Conservation (phyloP, 164 flowering plant species). For the Houttuynia cordata region DNA sequence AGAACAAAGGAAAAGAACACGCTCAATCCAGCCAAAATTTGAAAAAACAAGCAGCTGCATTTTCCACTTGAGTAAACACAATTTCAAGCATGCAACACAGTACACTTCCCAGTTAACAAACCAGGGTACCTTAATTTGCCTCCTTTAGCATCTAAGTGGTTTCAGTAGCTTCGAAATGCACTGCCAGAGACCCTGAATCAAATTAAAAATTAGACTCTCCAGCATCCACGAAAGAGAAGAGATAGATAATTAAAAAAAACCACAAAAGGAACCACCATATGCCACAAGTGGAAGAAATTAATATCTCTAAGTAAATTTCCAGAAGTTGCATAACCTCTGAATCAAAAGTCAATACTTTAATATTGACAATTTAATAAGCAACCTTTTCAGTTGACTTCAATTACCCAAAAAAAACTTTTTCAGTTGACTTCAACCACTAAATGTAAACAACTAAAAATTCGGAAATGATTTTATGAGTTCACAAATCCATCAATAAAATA, state of each 20-base stretch:
- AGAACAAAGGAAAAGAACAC: not conserved
- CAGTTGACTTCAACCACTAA: too few relatives aligned
- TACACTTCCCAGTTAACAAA: conserved; percentile 54
- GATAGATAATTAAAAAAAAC: conserved; percentile 5
- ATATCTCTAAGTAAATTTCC: not conserved
- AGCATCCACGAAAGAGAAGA: conserved; percentile 20
- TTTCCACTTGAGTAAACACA: not conserved
- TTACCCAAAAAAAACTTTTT: not conserved
- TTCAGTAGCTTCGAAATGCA: conserved; percentile 28
- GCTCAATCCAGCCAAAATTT: not conserved
- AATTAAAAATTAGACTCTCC: conserved; percentile 62
- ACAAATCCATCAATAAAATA: conserved; percentile 38
- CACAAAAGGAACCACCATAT: not conserved
- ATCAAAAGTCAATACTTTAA: not conserved
- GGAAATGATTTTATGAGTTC: conserved; percentile 11
- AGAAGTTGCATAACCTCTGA: not conserved
- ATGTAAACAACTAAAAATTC: conserved; percentile 10
- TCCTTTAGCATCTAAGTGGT: conserved; percentile 65
- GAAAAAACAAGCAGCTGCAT: not conserved
- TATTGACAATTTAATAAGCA: not conserved
- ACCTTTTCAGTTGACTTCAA: not conserved
- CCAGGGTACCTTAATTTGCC: conserved; percentile 83
- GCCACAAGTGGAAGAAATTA: not conserved
- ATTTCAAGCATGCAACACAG: conserved; percentile 17
- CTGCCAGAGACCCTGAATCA: conserved; percentile 68